Evolutionary conservation across 768 basidiomycete species (phyloP), one percentile per base, ranked within the genome.

Genomic region (Serendipita sp.): DNA sequence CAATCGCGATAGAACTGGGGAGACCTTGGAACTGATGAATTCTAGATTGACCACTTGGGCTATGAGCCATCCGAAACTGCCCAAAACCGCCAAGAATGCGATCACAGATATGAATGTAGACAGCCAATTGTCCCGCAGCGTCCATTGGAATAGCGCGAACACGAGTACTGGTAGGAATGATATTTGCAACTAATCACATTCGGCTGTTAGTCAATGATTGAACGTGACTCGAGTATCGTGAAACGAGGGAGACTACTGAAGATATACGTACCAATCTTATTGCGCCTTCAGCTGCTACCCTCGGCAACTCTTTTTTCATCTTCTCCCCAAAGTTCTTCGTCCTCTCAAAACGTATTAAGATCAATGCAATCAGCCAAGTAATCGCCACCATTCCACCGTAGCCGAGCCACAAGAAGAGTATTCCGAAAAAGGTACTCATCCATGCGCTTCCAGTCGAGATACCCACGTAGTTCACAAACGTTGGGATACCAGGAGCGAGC

Each of bases 111-210:
- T 78, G 41, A 95, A 76, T 68, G 85, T 80, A 0, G 91, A 81
- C 2, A 95, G 78, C 86, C 90, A 91, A 0, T 92, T 93, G 74
- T 97, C 92, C 66, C 82, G 76, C 67, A 93, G 77, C 0, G 88
- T 89, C 90, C 93, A 97, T 73, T 97, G 93, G 73, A 86, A 92
- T 70, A 96, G 81, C 5, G 83, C 78, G 68, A 96, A 90, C 67
- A 88, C 81, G 67, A 84, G 74, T 66, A 91, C 75, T 7, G 94
- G 94, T 60, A 82, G 76, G 68, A 84, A 77, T 30, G 79, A 74
- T 51, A 89, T 73, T n/a, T 92, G 73, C 15, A 78, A 82, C 85
- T 87, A 66, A 13, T n/a, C 63, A 47, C 1, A 41, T 5, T 41
- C 2, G 13, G 13, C 13, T 41, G 38, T 41, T 41, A 41, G 38